Evolutionary conservation across 1,139 yeast genomes (phyloP).

Genomic region (Yamadazyma sp.): DNA sequence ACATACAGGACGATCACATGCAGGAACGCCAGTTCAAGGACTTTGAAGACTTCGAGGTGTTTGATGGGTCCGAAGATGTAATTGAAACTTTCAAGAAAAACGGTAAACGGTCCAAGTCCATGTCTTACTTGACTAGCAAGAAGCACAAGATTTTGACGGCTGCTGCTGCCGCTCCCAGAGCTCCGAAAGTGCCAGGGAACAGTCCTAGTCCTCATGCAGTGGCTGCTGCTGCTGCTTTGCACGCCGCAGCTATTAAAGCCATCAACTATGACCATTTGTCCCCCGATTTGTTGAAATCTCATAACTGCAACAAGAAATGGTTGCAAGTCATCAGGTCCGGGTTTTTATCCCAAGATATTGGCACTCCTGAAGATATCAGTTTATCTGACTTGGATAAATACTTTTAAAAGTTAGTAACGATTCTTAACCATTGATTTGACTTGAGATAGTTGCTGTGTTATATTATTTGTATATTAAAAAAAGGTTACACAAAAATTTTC

Average conservation of each 20-base stretch:
- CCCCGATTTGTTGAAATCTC: slow-evolving; percentile 7
- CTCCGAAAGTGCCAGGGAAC: slow-evolving; percentile 59
- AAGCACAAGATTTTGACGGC: slow-evolving; percentile 63
- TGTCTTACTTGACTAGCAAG: slow-evolving; percentile 55
- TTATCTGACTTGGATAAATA: slow-evolving; percentile 71
- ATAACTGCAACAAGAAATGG: slow-evolving; percentile 54
- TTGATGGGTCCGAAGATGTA: slow-evolving; percentile 23
- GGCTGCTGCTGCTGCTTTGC: slow-evolving; percentile 71
- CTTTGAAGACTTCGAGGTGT: slow-evolving; percentile 45
- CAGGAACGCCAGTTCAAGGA: slow-evolving; percentile 21
- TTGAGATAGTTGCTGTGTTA: slow-evolving; percentile 9
- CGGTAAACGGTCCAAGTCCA: slow-evolving; percentile 63
- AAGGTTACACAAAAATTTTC: slow-evolving; percentile 6
- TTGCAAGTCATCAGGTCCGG: slow-evolving; percentile 70
- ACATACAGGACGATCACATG: slow-evolving; percentile 27
- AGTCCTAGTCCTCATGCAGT: slow-evolving; percentile 58
- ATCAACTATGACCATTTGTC: slow-evolving; percentile 22
- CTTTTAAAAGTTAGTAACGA: slow-evolving; percentile 25
- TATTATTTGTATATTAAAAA: slow-evolving; percentile 13
- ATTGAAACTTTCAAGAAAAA: slow-evolving; percentile 36
- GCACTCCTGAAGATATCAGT: slow-evolving; percentile 73
- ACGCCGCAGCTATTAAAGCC: slow-evolving; percentile 66
- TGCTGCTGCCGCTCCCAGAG: slow-evolving; percentile 80
- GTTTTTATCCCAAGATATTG: slow-evolving; percentile 71
- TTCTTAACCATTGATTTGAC: slow-evolving; percentile 2